Evolutionary conservation across 805 yeast genomes (phyloP), one percentile per base, ranked within the genome.

Genomic region (Sungouiella thailandica): DNA sequence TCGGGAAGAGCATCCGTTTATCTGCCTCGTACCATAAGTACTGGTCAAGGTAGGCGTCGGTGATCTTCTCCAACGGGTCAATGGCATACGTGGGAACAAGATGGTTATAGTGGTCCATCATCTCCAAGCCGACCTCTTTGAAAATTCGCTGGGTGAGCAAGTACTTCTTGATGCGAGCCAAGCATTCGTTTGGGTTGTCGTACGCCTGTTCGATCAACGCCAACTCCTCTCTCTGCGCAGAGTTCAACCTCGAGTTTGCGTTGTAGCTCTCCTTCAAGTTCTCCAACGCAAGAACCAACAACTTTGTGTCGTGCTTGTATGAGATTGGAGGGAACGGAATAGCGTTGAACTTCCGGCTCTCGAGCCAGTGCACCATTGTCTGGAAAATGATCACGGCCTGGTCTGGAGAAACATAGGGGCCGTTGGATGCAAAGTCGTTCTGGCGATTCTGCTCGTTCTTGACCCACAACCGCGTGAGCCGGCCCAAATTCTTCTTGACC

Each of bases 11-110:
- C 6, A 80, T 76, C 39, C 96, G 63, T 53, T 83, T 80, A 35
- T 86, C 96, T 7, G 93, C 90, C 53, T 93, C 97, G 58, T 83
- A 90, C 96, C 97, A 93, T 28, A 93, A 62, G 49, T 90, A 93
- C 51, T 93, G 98, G 51, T 90, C 97, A 25, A 93, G 60, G 46
- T 90, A 93, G 0, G 97, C 96, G 62, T 93, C 99, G 0, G 96
- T 88, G 32, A 93, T 86, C 53, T 89, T 93, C 57, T 93, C 99
- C 26, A 88, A 59, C 0, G 97, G 96, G 52, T 90, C 97, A 11
- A 93, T 72, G 8, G 82, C 74, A 50, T 87, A 89, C 1, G 88
- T 90, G 0, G 98, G 97, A 0, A 80, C 72, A 26, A 90, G 68
- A 46, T 81, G 82, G 41, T 82, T 83, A 54, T 85, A 87, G 46